A percentile compares a stretch with the other conserved stretches of the same genome.
Evolutionary conservation across 2,329 filamentous ascomycete genomes (phyloP).

Genomic region (Nannizziopsis arthrosporioides): DNA sequence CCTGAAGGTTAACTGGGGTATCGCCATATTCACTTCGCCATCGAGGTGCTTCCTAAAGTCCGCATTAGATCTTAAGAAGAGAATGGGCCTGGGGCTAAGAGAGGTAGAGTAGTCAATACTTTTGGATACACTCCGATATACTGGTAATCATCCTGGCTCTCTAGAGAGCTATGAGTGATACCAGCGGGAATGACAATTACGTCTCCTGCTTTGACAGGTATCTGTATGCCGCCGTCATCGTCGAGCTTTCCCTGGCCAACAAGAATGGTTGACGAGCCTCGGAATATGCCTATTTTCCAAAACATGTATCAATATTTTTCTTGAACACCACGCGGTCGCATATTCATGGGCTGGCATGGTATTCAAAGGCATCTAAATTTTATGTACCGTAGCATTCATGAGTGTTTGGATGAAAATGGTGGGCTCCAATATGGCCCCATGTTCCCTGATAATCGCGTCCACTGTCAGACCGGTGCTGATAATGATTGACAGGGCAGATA

Average conservation of each 20-base stretch:
- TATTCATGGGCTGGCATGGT: neutral
- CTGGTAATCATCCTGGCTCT: slow-evolving; percentile 23
- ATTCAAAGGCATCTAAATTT: neutral
- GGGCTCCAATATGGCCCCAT: slow-evolving; percentile 20
- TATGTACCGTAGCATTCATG: slow-evolving; percentile 30
- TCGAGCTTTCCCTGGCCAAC: slow-evolving; percentile 24
- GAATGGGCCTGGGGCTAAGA: neutral
- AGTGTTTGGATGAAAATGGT: slow-evolving; percentile 28
- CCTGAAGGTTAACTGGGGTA: slow-evolving; percentile 14
- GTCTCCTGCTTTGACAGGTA: slow-evolving; percentile 22
- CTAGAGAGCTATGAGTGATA: slow-evolving; percentile 24
- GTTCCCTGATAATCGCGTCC: slow-evolving; percentile 13
- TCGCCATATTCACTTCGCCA: slow-evolving; percentile 20
- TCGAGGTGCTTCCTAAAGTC: slow-evolving; percentile 15
- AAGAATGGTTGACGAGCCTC: slow-evolving; percentile 20
- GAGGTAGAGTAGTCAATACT: slow-evolving; percentile 15
- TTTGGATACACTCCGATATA: slow-evolving; percentile 29
- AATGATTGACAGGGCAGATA: neutral
- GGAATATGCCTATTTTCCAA: slow-evolving; percentile 17
- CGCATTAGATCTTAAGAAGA: neutral
- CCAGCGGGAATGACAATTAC: slow-evolving; percentile 28
- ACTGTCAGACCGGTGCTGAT: slow-evolving; percentile 1
- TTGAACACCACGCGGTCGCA: neutral
- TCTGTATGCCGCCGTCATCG: slow-evolving; percentile 15
- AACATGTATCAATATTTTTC: neutral